Evolutionary conservation across 2,329 filamentous ascomycete genomes (phyloP).

Genomic region (Epichloe typhina): DNA sequence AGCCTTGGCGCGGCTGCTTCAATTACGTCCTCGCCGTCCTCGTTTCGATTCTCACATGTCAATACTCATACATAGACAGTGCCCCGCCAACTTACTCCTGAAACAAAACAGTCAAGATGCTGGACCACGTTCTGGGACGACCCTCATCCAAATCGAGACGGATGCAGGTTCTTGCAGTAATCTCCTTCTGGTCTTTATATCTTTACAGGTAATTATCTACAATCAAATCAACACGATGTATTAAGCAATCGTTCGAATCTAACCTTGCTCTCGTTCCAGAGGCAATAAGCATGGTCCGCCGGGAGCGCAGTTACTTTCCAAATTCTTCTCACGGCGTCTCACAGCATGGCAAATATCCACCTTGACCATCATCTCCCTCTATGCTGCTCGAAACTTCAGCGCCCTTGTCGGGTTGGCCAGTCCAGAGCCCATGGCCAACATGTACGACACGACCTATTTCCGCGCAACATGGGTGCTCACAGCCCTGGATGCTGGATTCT

Average conservation of each 20-base stretch:
- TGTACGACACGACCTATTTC: conserved; percentile 88
- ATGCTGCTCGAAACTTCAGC: conserved; percentile 83
- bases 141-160: conserved; percentile 86
- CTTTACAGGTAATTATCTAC: conserved; percentile 46
- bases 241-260: background rate
- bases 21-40: background rate
- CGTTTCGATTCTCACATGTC: conserved; percentile 1
- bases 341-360: conserved; percentile 86
- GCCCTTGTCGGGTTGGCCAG: conserved; percentile 83
- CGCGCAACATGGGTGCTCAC: conserved; percentile 95
- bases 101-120: conserved; percentile 26
- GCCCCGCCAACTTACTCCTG: background rate
- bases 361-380: conserved; percentile 77
- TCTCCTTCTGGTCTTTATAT: conserved; percentile 85
- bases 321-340: conserved; percentile 53
- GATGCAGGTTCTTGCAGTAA: conserved; percentile 80
- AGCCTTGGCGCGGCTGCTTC: background rate
- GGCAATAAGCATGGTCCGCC: conserved; percentile 85
- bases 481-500: conserved; percentile 89
- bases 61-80: background rate
- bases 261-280: conserved; percentile 29
- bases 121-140: conserved; percentile 84
- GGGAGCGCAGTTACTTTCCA: conserved; percentile 55
- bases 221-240: background rate
- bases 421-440: conserved; percentile 84